Conservation (phyloP, 2,329 filamentous ascomycete species). For the Fusarium circinatum region DNA sequence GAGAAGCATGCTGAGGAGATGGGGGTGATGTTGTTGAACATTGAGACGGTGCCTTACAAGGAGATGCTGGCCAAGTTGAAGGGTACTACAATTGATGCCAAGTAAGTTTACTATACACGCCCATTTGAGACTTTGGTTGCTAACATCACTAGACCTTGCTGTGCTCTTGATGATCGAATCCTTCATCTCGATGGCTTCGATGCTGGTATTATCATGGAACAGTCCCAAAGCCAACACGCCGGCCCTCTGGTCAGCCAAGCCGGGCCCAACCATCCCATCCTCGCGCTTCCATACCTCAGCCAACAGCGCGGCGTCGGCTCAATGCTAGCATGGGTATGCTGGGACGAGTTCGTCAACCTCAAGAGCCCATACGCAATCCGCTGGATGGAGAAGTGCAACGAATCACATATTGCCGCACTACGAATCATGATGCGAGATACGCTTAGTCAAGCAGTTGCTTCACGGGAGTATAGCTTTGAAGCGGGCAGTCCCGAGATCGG, state of each 20-base stretch:
- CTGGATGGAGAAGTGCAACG: slow-evolving; percentile 29
- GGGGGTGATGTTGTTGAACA: slow-evolving; percentile 14
- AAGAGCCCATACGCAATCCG: slow-evolving; percentile 3
- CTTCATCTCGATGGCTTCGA: slow-evolving; percentile 15
- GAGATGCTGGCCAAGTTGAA: not conserved
- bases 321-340: slow-evolving; percentile 22
- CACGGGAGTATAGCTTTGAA: not conserved
- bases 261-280: not conserved
- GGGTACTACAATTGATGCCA: not conserved
- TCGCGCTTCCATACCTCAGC: slow-evolving; percentile 14
- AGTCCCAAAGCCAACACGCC: slow-evolving; percentile 8
- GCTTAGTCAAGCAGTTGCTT: not conserved
- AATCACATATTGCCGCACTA: not conserved
- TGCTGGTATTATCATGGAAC: slow-evolving; percentile 16
- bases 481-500: not conserved
- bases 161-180: slow-evolving; percentile 4
- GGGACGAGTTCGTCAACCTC: slow-evolving; percentile 23
- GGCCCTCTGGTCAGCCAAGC: slow-evolving; percentile 6
- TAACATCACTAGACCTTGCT: not conserved
- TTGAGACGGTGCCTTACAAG: slow-evolving; percentile 14
- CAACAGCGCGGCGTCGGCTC: not conserved
- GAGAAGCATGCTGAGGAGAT: slow-evolving; percentile 15
- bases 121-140: fast-evolving
- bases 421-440: slow-evolving; percentile 23
- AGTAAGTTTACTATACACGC: not conserved